Evolutionary conservation across 176 grass and related monocot genomes (phyloP).

Genomic region (Aegilops bicornis): DNA sequence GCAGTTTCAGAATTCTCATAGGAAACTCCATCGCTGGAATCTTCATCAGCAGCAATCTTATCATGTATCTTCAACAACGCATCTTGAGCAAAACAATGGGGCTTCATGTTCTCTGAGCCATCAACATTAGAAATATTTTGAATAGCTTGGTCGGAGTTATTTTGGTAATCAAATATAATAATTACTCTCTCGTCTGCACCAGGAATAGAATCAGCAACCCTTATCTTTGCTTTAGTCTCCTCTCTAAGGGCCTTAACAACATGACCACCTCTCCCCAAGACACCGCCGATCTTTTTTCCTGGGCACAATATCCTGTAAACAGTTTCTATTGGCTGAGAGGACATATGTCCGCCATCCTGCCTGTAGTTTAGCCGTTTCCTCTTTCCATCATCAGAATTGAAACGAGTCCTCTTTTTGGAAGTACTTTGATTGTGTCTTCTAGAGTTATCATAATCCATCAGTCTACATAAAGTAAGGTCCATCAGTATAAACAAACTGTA

Average conservation of each 20-base stretch:
- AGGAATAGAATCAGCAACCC: slow-evolving; percentile 91
- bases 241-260: slow-evolving; percentile 86
- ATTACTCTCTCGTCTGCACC: slow-evolving; percentile 92
- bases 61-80: slow-evolving; percentile 94
- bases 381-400: slow-evolving; percentile 62
- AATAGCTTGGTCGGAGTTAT: slow-evolving; percentile 42
- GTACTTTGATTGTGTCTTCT: slow-evolving; percentile 32
- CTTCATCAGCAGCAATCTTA: slow-evolving; percentile 82
- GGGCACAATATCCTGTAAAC: slow-evolving; percentile 91
- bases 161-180: slow-evolving; percentile 71
- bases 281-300: slow-evolving; percentile 83
- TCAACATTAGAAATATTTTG: slow-evolving; percentile 33
- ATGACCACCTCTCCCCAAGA: slow-evolving; percentile 87
- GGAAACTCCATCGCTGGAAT: slow-evolving; percentile 48
- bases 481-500: slow-evolving; percentile 23
- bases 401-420: slow-evolving; percentile 39
- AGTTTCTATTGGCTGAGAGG: slow-evolving; percentile 74
- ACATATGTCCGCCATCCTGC: slow-evolving; percentile 47
- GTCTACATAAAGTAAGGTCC: slow-evolving; percentile 24
- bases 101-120: slow-evolving; percentile 46
- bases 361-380: slow-evolving; percentile 63
- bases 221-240: slow-evolving; percentile 94
- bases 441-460: slow-evolving; percentile 46
- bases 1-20: slow-evolving; percentile 43
- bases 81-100: slow-evolving; percentile 76